Evolutionary conservation across 768 basidiomycete genomes (phyloP).

Genomic region (Collybiopsis luxurians): DNA sequence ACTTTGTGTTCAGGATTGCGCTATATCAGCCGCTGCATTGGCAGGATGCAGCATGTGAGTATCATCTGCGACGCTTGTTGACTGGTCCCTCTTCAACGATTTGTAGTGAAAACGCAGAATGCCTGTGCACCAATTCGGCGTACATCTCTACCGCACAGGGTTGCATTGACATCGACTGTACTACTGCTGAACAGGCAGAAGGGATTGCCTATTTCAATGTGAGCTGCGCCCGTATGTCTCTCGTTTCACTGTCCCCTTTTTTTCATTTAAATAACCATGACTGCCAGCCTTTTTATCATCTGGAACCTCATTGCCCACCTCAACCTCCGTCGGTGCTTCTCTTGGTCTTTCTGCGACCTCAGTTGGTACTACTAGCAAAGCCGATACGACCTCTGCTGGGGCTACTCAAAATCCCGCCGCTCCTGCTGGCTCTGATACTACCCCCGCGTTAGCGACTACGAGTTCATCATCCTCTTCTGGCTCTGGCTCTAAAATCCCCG

Average conservation of each 20-base stretch:
- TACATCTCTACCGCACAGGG: background rate
- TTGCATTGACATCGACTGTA: background rate
- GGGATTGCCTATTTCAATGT: background rate
- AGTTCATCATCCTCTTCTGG: background rate
- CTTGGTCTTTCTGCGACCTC: background rate
- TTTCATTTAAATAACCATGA: too few species aligned
- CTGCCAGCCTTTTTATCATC: background rate
- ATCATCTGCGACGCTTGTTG: too few species aligned
- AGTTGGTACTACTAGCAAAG: too few species aligned
- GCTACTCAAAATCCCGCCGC: too few species aligned
- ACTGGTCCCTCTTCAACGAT: too few species aligned
- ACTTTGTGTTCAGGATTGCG: background rate
- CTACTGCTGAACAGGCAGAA: background rate
- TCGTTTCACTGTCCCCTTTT: background rate
- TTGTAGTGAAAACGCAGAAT: background rate
- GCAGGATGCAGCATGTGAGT: background rate
- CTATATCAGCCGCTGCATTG: background rate
- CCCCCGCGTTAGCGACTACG: background rate
- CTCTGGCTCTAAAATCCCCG: background rate
- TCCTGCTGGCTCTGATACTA: too few species aligned
- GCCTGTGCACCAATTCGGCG: background rate
- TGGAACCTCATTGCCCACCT: background rate
- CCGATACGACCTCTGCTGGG: background rate
- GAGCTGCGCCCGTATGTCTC: background rate
- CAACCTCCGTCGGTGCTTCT: background rate